Evolutionary conservation across 2,329 filamentous ascomycete genomes (phyloP).

Genomic region (Penicillium sp.): DNA sequence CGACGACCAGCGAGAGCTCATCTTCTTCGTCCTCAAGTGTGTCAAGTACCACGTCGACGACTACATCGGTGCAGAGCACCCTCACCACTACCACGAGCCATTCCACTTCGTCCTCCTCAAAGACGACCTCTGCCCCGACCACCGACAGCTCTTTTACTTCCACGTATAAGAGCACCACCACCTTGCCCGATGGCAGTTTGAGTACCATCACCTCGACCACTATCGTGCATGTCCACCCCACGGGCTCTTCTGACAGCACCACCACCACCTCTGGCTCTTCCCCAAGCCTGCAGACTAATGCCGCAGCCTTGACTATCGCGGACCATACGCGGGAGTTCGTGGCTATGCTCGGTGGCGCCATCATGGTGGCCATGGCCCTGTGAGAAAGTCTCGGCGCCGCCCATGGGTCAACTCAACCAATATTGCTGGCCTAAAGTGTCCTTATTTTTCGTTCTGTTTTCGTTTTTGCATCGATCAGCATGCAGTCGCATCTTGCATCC

Average conservation of each 20-base stretch:
- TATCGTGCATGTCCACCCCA: constrained; percentile 44
- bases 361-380: constrained; percentile 45
- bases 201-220: constrained; percentile 52
- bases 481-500: constrained; percentile 18
- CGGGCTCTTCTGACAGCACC: constrained; percentile 29
- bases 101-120: constrained; percentile 9
- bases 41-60: constrained; percentile 19
- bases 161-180: constrained; percentile 47
- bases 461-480: constrained; percentile 10
- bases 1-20: neutral
- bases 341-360: constrained; percentile 47
- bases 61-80: constrained; percentile 24
- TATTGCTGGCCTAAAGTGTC: neutral
- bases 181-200: constrained; percentile 46
- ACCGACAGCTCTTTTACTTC: constrained; percentile 41
- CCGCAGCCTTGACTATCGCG: constrained; percentile 33
- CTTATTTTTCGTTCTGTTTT: neutral
- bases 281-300: constrained; percentile 48
- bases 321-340: constrained; percentile 41
- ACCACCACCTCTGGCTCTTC: constrained; percentile 22
- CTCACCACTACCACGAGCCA: constrained; percentile 24
- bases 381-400: constrained; percentile 24
- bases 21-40: neutral
- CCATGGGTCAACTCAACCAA: neutral
- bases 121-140: constrained; percentile 27